A percentile compares a stretch with the other conserved stretches of the same genome.
These are phyloP conservation scores for Phaffia tasmanica DNA, from an alignment of 768 basidiomycete genomes.

Conservation along the genomic window DNA sequence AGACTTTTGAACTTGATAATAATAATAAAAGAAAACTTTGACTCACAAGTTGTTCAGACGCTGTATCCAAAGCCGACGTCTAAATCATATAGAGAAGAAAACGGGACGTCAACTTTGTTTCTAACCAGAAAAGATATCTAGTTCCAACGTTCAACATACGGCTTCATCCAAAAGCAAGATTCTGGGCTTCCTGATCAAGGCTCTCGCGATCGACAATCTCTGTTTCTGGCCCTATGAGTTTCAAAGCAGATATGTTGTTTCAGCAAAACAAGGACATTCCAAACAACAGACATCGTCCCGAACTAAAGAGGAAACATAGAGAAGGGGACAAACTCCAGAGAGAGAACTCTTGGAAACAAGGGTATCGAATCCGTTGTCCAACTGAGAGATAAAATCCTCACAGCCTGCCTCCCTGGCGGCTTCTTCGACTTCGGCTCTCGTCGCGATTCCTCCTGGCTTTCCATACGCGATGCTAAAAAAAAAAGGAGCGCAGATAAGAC, in stretches of 20 bases:
- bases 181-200: slow-evolving; percentile 21
- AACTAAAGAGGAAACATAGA: too few relatives aligned
- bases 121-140: not conserved
- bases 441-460: slow-evolving; percentile 10
- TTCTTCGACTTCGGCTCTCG: slow-evolving; percentile 19
- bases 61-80: slow-evolving; percentile 24
- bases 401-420: slow-evolving; percentile 23
- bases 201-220: slow-evolving; percentile 21
- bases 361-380: slow-evolving; percentile 21
- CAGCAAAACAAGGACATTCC: too few relatives aligned
- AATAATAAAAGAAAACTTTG: not conserved
- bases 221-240: not conserved
- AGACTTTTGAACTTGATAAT: not conserved
- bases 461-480: slow-evolving; percentile 25
- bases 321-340: slow-evolving; percentile 3
- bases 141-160: not conserved
- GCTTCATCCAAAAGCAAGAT: slow-evolving; percentile 19
- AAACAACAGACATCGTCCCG: too few relatives aligned
- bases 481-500: too few relatives aligned
- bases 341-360: slow-evolving; percentile 21
- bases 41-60: slow-evolving; percentile 17
- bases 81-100: too few relatives aligned
- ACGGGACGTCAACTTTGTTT: not conserved
- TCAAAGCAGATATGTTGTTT: not conserved
- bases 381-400: slow-evolving; percentile 14